phyloP scores from a whole-genome alignment of 768 basidiomycete genomes.

The Tulasnella sp. region DNA sequence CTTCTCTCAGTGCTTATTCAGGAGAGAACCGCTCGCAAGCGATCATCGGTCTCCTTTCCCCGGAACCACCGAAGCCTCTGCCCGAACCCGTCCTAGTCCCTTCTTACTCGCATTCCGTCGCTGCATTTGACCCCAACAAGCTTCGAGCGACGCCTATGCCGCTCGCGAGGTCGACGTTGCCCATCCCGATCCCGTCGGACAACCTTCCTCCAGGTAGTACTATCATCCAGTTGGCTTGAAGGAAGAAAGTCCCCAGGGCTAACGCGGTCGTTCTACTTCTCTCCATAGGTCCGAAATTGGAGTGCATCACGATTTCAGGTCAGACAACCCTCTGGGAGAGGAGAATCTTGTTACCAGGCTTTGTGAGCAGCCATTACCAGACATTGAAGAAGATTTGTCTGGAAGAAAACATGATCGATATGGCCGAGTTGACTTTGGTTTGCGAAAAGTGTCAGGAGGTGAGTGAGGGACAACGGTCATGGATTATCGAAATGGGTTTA shows the following conservation, averaged over 20 bases:
- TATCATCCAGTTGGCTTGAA: too few species aligned
- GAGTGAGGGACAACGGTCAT: not conserved
- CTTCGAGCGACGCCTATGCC: not conserved
- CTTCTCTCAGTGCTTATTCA: constrained; percentile 10
- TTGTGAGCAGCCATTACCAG: not conserved
- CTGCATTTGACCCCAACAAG: not conserved
- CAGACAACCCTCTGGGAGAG: constrained; percentile 13
- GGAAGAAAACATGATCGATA: constrained; percentile 12
- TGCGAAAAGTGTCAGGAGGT: constrained; percentile 11
- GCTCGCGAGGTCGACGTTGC: not conserved
- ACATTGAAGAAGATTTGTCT: constrained; percentile 11
- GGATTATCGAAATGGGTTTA: not conserved
- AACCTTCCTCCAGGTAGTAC: not conserved
- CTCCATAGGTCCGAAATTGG: not conserved
- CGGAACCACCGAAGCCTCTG: not conserved
- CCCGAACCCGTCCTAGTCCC: not conserved
- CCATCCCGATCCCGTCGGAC: not conserved
- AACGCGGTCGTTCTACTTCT: too few species aligned
- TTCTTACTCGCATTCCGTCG: not conserved
- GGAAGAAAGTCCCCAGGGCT: too few species aligned
- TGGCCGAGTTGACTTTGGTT: constrained; percentile 1
- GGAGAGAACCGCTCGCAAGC: constrained; percentile 10
- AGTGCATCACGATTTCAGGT: constrained; percentile 9
- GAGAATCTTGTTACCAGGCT: constrained; percentile 6
- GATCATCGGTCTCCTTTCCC: constrained; percentile 5